Evolutionary conservation across 257 asterid species (phyloP), one percentile per base, ranked within the genome.

Genomic region (Perilla frutescens): DNA sequence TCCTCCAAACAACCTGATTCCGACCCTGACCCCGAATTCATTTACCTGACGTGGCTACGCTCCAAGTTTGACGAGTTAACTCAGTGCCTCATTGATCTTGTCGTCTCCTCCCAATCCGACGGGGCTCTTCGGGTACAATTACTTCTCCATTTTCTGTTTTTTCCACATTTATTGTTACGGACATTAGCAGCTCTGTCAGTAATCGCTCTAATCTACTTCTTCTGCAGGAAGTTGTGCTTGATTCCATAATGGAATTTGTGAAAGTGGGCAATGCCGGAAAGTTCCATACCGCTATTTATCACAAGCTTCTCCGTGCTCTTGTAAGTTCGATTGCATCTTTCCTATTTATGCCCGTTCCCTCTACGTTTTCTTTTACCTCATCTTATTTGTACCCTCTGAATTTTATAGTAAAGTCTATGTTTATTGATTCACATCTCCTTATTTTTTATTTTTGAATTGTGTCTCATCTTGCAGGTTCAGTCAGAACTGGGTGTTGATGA

Each of bases 241-340:
- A 90, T 65, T 53, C 97, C 1, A 41, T 91, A 29, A 87, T 94
- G 99, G 99, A 91, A 77, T 91, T 90, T 75, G 96, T 94, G 62
- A 94, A 91, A 84, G 79, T 90, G 63, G 93, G 92, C n/a, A 91
- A 90, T 41, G 84, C 79, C 3, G 98, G 98, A 32, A 87, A 85
- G 75, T 94, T 94, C 73, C 84, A 90, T 80, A 86, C 98, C 13
- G 75, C 91, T 62, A 83, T 90, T 76, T 94, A 87, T 77, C 91
- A 90, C 81, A 87, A 88, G 83, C 76, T 94, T 69, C 87, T 94
- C 58, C 82, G 80, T 63, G 75, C 84, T 70, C 75, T 87, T 66
- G 98, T 93, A 67, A 86, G 92, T 80, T 39, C 34, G 64, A 44
- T 41, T 50, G 12, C 66, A 10, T 45, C 7, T 54, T 40, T n/a